Evolutionary conservation across 148 eudicot species (phyloP).

Genomic region (Amaranthus palmeri): DNA sequence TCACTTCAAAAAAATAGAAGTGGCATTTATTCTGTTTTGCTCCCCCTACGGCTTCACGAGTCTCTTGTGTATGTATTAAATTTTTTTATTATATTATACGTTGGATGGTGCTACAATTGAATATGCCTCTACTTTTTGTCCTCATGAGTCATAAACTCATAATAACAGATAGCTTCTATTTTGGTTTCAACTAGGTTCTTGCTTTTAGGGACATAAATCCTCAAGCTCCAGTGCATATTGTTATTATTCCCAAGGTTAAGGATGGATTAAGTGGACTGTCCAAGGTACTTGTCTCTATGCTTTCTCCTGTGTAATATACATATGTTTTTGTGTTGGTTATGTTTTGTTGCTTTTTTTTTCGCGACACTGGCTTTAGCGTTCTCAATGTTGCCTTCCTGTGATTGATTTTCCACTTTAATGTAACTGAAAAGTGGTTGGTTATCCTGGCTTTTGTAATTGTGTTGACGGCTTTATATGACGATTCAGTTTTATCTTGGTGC

Average conservation of each 20-base stretch:
- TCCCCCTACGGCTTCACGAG: no score
- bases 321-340: no score
- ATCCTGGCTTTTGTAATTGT: no score
- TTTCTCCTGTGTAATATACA: background rate
- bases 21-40: no score
- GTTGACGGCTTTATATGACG: no score
- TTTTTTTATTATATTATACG: background rate
- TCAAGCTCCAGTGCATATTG: conserved; percentile 78
- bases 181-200: conserved; percentile 58
- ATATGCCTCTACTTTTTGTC: background rate
- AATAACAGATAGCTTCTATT: background rate
- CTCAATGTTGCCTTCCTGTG: no score
- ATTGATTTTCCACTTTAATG: no score
- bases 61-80: background rate
- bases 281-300: conserved; percentile 31
- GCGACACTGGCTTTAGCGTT: no score
- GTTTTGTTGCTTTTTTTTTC: no score
- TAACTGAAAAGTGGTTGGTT: no score
- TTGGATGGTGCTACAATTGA: background rate
- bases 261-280: conserved; percentile 85
- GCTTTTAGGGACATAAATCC: conserved; percentile 89
- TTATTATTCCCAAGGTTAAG: conserved; percentile 78
- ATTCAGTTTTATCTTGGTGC: background rate
- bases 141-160: background rate
- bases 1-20: no score